phyloP scores from a whole-genome alignment of 2,329 filamentous ascomycete genomes.

The Tolypocladium tundrense region DNA sequence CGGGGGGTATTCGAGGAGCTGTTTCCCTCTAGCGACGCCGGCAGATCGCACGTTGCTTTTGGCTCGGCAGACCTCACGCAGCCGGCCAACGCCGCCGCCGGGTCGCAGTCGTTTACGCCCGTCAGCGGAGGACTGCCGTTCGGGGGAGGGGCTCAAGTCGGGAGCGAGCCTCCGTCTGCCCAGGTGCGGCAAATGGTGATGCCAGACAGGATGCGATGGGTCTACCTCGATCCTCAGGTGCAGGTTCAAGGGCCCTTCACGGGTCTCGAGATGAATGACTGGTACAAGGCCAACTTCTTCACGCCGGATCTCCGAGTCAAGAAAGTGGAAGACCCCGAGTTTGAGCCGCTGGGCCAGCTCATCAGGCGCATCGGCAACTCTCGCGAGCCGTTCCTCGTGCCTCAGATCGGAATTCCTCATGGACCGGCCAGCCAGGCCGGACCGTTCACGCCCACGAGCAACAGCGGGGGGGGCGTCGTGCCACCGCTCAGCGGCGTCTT shows the following conservation, averaged over 20 bases:
- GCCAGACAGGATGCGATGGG: conserved; percentile 98
- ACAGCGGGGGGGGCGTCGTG: conserved; percentile 52
- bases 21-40: conserved; percentile 28
- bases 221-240: conserved; percentile 90
- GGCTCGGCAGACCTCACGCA: conserved; percentile 27
- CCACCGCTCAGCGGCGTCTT: conserved; percentile 91
- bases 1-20: conserved; percentile 47
- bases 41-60: conserved; percentile 23
- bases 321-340: conserved; percentile 86
- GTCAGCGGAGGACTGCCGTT: conserved; percentile 24
- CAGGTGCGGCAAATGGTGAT: conserved; percentile 92
- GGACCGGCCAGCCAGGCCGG: conserved; percentile 53
- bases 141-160: conserved; percentile 21
- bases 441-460: conserved; percentile 36
- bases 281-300: conserved; percentile 99
- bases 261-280: conserved; percentile 97
- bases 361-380: conserved; percentile 96
- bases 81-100: conserved; percentile 19
- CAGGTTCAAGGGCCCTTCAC: conserved; percentile 91
- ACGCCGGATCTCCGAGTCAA: conserved; percentile 89
- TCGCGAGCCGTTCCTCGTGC: conserved; percentile 91
- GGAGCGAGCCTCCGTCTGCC: conserved; percentile 44
- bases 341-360: conserved; percentile 88
- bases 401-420: conserved; percentile 91
- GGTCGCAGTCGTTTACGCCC: conserved; percentile 24